phyloP scores from a whole-genome alignment of 2,329 filamentous ascomycete genomes.

The Neospermospora avenae region DNA sequence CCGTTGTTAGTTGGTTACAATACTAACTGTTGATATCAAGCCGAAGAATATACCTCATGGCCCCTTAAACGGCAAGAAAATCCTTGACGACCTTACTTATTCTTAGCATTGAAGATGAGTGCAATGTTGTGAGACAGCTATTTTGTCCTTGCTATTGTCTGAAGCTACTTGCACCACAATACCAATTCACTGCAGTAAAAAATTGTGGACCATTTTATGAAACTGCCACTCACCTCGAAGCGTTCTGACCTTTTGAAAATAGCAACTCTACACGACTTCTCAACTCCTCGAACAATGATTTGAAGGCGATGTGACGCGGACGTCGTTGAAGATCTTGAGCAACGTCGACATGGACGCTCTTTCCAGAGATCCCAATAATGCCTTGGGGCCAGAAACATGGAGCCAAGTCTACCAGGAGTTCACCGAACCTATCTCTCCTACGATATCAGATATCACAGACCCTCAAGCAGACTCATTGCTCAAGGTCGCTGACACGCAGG shows the following conservation, averaged over 20 bases:
- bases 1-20: not conserved
- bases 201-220: not conserved
- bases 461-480: not conserved
- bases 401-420: not conserved
- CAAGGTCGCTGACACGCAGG: not conserved
- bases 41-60: not conserved
- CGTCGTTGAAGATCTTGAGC: not conserved
- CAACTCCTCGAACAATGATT: not conserved
- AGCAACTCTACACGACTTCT: not conserved
- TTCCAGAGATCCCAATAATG: not conserved
- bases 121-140: not conserved
- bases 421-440: not conserved
- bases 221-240: not conserved
- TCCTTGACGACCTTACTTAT: not conserved
- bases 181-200: not conserved
- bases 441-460: not conserved
- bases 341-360: not conserved
- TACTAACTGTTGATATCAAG: not conserved
- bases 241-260: not conserved
- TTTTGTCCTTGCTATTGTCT: not conserved
- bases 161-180: not conserved
- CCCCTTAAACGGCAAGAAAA: not conserved
- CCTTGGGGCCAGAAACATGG: not conserved
- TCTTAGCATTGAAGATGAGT: not conserved
- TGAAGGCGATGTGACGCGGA: not conserved